phyloP scores from a whole-genome alignment of 2,329 filamentous ascomycete species.

The Nakataea oryzae region DNA sequence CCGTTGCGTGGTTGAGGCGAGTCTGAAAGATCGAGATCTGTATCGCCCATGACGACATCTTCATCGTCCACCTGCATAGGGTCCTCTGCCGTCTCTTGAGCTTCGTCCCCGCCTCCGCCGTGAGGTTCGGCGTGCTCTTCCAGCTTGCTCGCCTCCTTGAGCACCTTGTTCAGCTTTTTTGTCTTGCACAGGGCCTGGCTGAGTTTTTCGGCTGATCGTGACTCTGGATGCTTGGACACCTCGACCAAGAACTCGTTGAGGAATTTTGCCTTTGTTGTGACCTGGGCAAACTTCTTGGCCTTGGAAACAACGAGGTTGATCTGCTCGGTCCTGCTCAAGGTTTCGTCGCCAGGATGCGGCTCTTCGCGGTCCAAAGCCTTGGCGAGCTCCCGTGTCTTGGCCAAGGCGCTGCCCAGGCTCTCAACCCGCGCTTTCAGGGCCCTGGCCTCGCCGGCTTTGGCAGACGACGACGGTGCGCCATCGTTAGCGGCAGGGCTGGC shows the following conservation, averaged over 20 bases:
- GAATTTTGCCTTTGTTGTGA: slow-evolving; percentile 1
- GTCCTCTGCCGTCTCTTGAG: background rate
- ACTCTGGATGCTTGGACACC: background rate
- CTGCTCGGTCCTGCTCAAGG: slow-evolving; percentile 23
- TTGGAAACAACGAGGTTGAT: background rate
- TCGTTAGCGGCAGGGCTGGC: slow-evolving; percentile 46
- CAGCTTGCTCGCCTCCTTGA: background rate
- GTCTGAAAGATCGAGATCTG: background rate
- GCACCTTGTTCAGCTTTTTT: background rate
- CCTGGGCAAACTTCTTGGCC: slow-evolving; percentile 8
- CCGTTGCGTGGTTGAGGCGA: background rate
- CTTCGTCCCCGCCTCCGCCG: background rate
- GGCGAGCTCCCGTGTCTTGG: slow-evolving; percentile 23
- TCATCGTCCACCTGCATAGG: background rate
- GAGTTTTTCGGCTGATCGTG: background rate
- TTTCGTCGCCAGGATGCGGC: slow-evolving; percentile 28
- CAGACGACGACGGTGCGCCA: background rate
- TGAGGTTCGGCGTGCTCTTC: background rate
- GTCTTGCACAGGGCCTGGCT: background rate
- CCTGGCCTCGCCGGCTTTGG: slow-evolving; percentile 58
- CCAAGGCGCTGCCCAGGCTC: slow-evolving; percentile 36
- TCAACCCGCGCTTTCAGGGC: slow-evolving; percentile 36
- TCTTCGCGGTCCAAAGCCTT: background rate
- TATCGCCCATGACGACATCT: slow-evolving; percentile 8
- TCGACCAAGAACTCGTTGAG: background rate